Evolutionary conservation across 768 basidiomycete species (phyloP), one percentile per base, ranked within the genome.

Genomic region (Xerocomellus amylosporus): DNA sequence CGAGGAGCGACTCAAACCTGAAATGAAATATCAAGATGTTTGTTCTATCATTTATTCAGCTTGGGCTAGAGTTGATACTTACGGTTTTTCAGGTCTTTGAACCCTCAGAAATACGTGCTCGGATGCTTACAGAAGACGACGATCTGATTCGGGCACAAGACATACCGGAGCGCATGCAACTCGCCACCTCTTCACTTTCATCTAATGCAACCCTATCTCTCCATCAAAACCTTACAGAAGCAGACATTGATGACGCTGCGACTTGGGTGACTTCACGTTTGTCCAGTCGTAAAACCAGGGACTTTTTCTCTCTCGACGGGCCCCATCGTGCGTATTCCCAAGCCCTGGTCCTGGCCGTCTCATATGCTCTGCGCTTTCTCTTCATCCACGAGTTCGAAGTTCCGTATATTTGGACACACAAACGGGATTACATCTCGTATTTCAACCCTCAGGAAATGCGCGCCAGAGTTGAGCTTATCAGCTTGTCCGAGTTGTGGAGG

Each of bases 151-250:
- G 95, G 43, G 84, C 81, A 17, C 84, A 82, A 66, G 97, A 98
- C 72, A 84, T 91, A 36, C 97, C 97, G 2, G 97, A 99, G 68
- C 88, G 97, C 45, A 93, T 95, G 88, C 94, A 96, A 69, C 80
- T 98, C 19, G 83, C 87, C 14, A 88, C 85, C 20, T 92, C 90
- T 20, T 88, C 93, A 0, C 73, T 97, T n/a, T 90, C 90, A 1
- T 70, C 75, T 28, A 79, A 79, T 24, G 78, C 88, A 3, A 80
- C 79, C 5, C 72, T 87, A 46, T 84, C 84, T 33, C 67, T 82
- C 9, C 82, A 86, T 60, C 78, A 79, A 42, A 78, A 82, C 33
- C 78, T 92, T 57, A 82, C 83, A 8, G 84, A 86, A 59, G 80
- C 81, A 22, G 90, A 97, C 55, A 73, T 95, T 17, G 79, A 82